Evolutionary conservation across 345 rosid genomes (phyloP).

Genomic region (Eucalyptus decipiens): DNA sequence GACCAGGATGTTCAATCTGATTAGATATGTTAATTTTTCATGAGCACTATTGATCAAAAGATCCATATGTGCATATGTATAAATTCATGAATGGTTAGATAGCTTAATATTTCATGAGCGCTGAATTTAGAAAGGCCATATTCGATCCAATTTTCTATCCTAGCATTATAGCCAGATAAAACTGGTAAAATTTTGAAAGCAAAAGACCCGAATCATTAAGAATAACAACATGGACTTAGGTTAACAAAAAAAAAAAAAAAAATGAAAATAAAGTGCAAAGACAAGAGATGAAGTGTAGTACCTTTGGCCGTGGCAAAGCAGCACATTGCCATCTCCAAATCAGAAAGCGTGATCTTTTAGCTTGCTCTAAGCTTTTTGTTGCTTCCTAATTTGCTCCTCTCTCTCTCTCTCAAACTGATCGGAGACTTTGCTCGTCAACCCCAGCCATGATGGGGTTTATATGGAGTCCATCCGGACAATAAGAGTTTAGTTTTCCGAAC

Average conservation of each 20-base stretch:
- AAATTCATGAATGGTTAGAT: neutral
- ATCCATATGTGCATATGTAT: too few species aligned
- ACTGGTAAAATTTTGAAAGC: too few species aligned
- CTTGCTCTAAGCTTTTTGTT: too few species aligned
- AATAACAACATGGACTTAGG: neutral
- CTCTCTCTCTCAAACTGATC: neutral
- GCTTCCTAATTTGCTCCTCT: neutral
- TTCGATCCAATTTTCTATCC: neutral
- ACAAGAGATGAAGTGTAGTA: neutral
- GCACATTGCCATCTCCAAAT: neutral
- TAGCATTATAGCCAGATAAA: neutral
- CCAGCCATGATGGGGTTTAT: neutral
- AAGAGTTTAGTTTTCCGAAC: neutral
- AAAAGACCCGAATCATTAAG: neutral
- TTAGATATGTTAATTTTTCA: neutral
- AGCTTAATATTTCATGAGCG: too few species aligned
- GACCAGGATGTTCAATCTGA: fast-evolving
- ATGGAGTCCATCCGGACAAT: neutral
- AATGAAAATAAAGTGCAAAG: neutral
- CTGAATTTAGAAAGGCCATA: neutral
- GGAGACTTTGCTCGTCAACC: neutral
- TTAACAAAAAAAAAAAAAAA: too few species aligned
- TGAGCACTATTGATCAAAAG: neutral
- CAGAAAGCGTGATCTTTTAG: too few species aligned
- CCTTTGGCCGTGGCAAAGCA: neutral